Base-by-base conservation (phyloP, 352 stramenopile species). In the Pythium guiyangense region DNA sequence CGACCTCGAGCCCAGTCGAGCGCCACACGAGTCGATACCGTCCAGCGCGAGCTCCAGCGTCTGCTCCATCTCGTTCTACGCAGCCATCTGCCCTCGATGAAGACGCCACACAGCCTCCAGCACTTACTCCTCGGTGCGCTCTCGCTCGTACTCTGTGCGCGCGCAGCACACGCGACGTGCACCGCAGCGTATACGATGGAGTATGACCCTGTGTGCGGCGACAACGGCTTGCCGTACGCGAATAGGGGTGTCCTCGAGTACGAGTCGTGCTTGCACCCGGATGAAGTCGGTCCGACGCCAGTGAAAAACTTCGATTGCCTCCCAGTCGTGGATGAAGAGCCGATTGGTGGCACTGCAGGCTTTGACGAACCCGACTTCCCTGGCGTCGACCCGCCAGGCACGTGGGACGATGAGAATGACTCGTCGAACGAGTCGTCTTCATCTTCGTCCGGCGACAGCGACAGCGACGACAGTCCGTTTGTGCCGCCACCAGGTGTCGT, bases 171-270 rank as follows among this genome's bases (percentile, higher is more conserved):
- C 35, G 37, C 15, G 8, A 9, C 2, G 42, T 50, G 39, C 11
- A 6, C 6, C 17, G 18, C 20, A 14, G 31, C 17, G 11, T 57
- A n/a, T 37, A 4, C 39, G 26, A 11, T 20, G 2, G 26, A 50
- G 6, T 44, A 44, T n/a, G 25, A 12, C 20, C 53, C 57, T 5
- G 65, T 72, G 25, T 73, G 66, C 25, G 62, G 58, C 27, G 53
- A 42, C 14, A 48, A 70, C 22, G 48, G 51, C 17, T 14, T 29
- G 4, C 52, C 47, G 25, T 65, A 69, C 52, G 4, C 50, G 25
- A 69, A 63, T 44, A 2, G 52, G 14, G 70, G 63, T 18, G 17
- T 51, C 9, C 37, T 60, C 37, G 8, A 45, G 42, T 42, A 55
- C 45, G 45, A 42, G 14, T 40, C 44, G 18, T 64, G 58, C 45